A percentile compares a stretch with the other conserved stretches of the same genome.
Conservation (phyloP, 148 eudicot genomes). For the Camellia japonica region DNA sequence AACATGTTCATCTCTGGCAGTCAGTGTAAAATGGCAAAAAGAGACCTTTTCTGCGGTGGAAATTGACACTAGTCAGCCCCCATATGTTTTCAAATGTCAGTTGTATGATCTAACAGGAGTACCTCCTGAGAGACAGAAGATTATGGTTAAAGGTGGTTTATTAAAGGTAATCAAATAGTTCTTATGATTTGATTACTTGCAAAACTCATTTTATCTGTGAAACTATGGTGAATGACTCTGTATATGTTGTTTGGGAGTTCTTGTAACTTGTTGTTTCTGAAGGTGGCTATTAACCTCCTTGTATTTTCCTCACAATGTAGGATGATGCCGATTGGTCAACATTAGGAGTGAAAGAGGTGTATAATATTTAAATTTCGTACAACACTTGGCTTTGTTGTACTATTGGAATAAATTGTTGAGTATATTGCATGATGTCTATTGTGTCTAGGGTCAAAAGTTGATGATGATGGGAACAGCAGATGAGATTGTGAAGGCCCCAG, state of each 20-base stretch:
- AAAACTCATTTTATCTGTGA: background rate
- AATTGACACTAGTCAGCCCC: slow-evolving; percentile 83
- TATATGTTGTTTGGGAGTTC: slow-evolving; percentile 5
- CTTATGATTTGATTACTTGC: background rate
- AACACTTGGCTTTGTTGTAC: slow-evolving; percentile 5
- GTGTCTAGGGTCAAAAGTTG: slow-evolving; percentile 77
- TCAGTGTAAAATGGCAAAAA: slow-evolving; percentile 98
- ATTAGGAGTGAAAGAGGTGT: slow-evolving; percentile 89
- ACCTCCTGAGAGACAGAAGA: slow-evolving; percentile 97
- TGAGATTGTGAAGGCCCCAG: slow-evolving; percentile 96
- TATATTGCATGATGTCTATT: slow-evolving; percentile 10
- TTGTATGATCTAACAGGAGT: slow-evolving; percentile 91
- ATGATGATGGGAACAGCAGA: slow-evolving; percentile 99
- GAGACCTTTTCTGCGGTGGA: slow-evolving; percentile 76
- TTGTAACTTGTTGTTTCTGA: background rate
- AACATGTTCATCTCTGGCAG: slow-evolving; percentile 35
- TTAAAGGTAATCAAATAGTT: slow-evolving; percentile 60
- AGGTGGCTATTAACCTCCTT: slow-evolving; percentile 4
- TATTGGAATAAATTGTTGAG: slow-evolving; percentile 10
- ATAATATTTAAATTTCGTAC: slow-evolving; percentile 17
- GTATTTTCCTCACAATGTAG: slow-evolving; percentile 37
- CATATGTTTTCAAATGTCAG: slow-evolving; percentile 88
- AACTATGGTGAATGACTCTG: background rate
- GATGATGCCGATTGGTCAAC: slow-evolving; percentile 96
- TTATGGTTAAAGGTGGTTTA: slow-evolving; percentile 96